Evolutionary conservation across 2,329 filamentous ascomycete species (phyloP).

Genomic region (Calonectria pauciramosa): DNA sequence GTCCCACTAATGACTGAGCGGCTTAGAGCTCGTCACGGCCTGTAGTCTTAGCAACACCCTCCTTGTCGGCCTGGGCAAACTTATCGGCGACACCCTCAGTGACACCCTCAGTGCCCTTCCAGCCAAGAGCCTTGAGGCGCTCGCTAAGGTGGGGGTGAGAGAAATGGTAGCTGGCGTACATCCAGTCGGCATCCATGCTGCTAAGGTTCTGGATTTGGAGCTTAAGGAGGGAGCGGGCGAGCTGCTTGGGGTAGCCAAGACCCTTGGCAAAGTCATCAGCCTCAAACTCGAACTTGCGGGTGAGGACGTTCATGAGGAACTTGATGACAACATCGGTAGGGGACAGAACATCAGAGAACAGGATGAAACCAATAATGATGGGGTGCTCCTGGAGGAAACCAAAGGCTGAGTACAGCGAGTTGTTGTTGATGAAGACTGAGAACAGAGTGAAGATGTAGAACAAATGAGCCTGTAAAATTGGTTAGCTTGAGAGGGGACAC

Average conservation of each 20-base stretch:
- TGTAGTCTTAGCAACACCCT: slow-evolving; percentile 73
- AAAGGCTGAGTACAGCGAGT: slow-evolving; percentile 89
- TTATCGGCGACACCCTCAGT: slow-evolving; percentile 53
- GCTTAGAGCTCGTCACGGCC: slow-evolving; percentile 80
- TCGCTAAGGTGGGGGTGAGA: slow-evolving; percentile 97
- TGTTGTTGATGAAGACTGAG: slow-evolving; percentile 97
- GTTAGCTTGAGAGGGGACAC: slow-evolving; percentile 45
- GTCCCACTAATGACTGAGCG: no score
- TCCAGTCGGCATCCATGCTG: slow-evolving; percentile 98
- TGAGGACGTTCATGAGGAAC: slow-evolving; percentile 95
- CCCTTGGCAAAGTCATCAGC: slow-evolving; percentile 90
- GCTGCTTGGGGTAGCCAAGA: slow-evolving; percentile 86
- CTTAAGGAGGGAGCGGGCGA: slow-evolving; percentile 92
- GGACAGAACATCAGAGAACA: slow-evolving; percentile 96
- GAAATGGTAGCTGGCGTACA: slow-evolving; percentile 99
- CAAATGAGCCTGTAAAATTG: slow-evolving; percentile 78
- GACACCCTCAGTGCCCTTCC: slow-evolving; percentile 74
- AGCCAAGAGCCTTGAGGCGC: slow-evolving; percentile 90
- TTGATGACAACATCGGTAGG: slow-evolving; percentile 97
- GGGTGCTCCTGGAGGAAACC: slow-evolving; percentile 87
- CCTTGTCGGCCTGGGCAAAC: slow-evolving; percentile 53
- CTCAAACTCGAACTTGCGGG: slow-evolving; percentile 95
- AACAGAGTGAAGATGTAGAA: slow-evolving; percentile 98
- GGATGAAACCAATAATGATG: slow-evolving; percentile 96
- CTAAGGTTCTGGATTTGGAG: slow-evolving; percentile 98